Conservation (phyloP, 768 basidiomycete species). For the Russula olivacea region DNA sequence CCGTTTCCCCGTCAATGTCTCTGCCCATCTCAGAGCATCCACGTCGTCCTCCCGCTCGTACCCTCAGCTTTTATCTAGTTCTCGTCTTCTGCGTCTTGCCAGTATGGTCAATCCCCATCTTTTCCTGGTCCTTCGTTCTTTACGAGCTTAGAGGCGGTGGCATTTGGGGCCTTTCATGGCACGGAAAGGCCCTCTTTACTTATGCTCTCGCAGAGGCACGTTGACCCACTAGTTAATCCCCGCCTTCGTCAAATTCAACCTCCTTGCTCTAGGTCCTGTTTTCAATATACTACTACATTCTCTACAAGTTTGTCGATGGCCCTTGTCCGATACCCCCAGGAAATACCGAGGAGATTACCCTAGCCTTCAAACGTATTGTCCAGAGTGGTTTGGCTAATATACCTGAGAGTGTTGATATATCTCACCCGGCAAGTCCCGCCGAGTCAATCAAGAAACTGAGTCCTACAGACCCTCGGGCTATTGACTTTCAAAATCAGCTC, state of each 20-base stretch:
- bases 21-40: slow-evolving; percentile 31
- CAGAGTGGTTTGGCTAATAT: slow-evolving; percentile 58
- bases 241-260: not conserved
- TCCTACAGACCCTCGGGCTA: slow-evolving; percentile 58
- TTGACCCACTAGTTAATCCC: not conserved
- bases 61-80: slow-evolving; percentile 52
- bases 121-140: slow-evolving; percentile 59
- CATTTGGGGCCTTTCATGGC: slow-evolving; percentile 40
- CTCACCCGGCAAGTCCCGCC: slow-evolving; percentile 54
- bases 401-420: slow-evolving; percentile 44
- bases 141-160: slow-evolving; percentile 42
- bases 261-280: slow-evolving; percentile 50
- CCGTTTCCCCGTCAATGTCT: not conserved
- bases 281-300: slow-evolving; percentile 54
- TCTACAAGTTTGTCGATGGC: slow-evolving; percentile 44
- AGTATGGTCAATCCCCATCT: slow-evolving; percentile 55
- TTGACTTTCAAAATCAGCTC: slow-evolving; percentile 64
- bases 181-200: slow-evolving; percentile 38
- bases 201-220: slow-evolving; percentile 55
- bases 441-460: slow-evolving; percentile 56
- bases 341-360: slow-evolving; percentile 51
- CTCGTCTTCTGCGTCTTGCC: slow-evolving; percentile 53
- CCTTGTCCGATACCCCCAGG: slow-evolving; percentile 42
- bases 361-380: slow-evolving; percentile 55
- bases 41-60: slow-evolving; percentile 35